These are phyloP conservation scores for Colletotrichum lini DNA, from an alignment of 2,329 filamentous ascomycete species.

Conservation along the genomic window DNA sequence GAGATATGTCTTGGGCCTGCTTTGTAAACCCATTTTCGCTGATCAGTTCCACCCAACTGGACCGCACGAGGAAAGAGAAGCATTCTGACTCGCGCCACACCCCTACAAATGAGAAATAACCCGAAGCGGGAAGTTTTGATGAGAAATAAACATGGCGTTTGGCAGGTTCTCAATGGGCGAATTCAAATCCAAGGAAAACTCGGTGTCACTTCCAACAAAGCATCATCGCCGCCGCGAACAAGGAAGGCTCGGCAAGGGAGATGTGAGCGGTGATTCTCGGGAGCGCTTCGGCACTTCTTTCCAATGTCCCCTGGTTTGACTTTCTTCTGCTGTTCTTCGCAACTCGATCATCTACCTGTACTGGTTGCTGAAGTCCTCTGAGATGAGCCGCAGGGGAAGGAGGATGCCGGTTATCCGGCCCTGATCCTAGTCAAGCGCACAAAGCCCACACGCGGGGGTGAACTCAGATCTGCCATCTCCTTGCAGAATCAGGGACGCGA, in stretches of 20 bases:
- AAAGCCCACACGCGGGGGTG: neutral
- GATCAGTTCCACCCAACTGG: neutral
- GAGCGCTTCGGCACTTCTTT: neutral
- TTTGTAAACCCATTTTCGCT: neutral
- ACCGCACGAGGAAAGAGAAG: too few species aligned
- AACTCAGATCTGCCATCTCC: constrained; percentile 3
- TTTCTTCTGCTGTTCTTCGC: neutral
- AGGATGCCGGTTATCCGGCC: constrained; percentile 20
- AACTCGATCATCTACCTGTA: neutral
- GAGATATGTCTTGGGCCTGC: too few species aligned
- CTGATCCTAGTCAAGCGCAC: constrained; percentile 19
- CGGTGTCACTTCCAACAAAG: too few species aligned
- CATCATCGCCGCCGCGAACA: too few species aligned
- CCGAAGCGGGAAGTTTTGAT: too few species aligned
- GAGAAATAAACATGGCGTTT: too few species aligned
- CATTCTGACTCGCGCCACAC: too few species aligned
- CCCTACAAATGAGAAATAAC: too few species aligned
- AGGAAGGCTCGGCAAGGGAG: too few species aligned
- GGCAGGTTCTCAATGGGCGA: too few species aligned
- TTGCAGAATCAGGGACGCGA: neutral
- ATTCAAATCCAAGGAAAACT: too few species aligned
- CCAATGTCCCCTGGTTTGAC: neutral
- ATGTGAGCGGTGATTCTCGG: too few species aligned
- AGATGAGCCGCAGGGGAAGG: neutral
- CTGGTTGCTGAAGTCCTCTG: neutral